A percentile compares a stretch with the other conserved stretches of the same genome.
These are phyloP conservation scores for Penicillium cinerascens DNA, from an alignment of 495 filamentous ascomycete genomes.

Conservation along the genomic window DNA sequence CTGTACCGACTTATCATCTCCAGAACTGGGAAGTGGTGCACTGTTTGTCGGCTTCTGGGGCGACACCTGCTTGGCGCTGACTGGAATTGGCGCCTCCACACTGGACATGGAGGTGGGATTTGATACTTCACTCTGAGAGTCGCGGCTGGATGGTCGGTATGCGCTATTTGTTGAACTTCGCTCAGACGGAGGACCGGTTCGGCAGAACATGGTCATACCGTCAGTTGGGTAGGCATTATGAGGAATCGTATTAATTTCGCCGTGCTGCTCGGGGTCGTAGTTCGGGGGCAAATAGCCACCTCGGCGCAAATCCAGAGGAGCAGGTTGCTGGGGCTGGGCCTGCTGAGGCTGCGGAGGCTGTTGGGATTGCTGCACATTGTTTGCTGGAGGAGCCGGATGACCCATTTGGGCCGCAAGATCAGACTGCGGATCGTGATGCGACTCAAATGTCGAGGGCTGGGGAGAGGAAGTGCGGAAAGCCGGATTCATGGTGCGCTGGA, in stretches of 20 bases:
- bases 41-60: conserved; percentile 61
- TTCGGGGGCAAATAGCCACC: conserved; percentile 48
- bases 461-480: conserved; percentile 91
- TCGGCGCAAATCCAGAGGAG: conserved; percentile 49
- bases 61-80: conserved; percentile 58
- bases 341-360: no score
- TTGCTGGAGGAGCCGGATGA: conserved; percentile 43
- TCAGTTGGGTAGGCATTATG: conserved; percentile 95
- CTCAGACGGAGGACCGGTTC: conserved; percentile 80
- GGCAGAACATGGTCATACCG: conserved; percentile 98
- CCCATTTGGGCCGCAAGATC: conserved; percentile 61
- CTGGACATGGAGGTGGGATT: conserved; percentile 90
- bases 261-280: conserved; percentile 55
- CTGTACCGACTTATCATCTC: conserved; percentile 62
- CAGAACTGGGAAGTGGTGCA: conserved; percentile 37
- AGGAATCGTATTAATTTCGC: conserved; percentile 66
- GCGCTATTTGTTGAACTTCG: conserved; percentile 71
- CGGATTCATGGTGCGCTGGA: conserved; percentile 91
- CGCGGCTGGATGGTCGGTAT: conserved; percentile 80
- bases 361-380: conserved; percentile 35
- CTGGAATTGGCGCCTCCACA: conserved; percentile 51
- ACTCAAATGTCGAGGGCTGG: conserved; percentile 80
- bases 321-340: conserved; percentile 34
- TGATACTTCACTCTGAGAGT: conserved; percentile 87
- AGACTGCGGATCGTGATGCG: conserved; percentile 79